These are phyloP conservation scores for Chrysochromulina parva DNA, from an alignment of 78 protist species.

Conservation along the genomic window DNA sequence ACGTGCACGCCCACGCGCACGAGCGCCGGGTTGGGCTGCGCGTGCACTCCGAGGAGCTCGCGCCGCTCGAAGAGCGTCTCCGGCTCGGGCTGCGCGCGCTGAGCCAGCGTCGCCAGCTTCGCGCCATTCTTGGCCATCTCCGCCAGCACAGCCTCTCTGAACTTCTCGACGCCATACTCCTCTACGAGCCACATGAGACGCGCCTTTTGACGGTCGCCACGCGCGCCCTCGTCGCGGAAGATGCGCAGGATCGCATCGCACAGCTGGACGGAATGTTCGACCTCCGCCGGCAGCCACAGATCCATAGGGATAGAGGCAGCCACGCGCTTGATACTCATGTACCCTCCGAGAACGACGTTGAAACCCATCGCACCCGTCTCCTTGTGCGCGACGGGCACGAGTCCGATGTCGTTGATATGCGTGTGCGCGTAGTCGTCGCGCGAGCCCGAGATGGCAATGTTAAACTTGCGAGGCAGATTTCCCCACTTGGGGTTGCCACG, in stretches of 20 bases:
- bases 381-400: background rate
- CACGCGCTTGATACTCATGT: conserved; percentile 20
- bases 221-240: conserved; percentile 48
- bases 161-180: background rate
- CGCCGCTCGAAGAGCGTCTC: background rate
- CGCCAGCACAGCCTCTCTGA: background rate
- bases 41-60: conserved; percentile 20
- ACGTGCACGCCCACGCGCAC: conserved; percentile 34
- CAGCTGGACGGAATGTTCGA: background rate
- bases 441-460: conserved; percentile 40
- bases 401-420: conserved; percentile 48
- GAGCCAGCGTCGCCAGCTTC: background rate
- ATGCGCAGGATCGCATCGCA: background rate
- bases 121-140: background rate
- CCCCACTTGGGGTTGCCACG: conserved; percentile 33
- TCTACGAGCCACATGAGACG: conserved; percentile 49
- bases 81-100: background rate
- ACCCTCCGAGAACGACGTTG: conserved; percentile 40
- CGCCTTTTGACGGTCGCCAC: conserved; percentile 44
- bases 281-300: background rate
- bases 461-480: conserved; percentile 50
- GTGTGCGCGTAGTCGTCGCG: conserved; percentile 51
- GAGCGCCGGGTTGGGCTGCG: background rate
- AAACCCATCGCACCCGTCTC: conserved; percentile 11
- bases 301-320: background rate